These are phyloP conservation scores for Ogataea thermomethanolica DNA, from an alignment of 805 yeast genomes.

Conservation along the genomic window DNA sequence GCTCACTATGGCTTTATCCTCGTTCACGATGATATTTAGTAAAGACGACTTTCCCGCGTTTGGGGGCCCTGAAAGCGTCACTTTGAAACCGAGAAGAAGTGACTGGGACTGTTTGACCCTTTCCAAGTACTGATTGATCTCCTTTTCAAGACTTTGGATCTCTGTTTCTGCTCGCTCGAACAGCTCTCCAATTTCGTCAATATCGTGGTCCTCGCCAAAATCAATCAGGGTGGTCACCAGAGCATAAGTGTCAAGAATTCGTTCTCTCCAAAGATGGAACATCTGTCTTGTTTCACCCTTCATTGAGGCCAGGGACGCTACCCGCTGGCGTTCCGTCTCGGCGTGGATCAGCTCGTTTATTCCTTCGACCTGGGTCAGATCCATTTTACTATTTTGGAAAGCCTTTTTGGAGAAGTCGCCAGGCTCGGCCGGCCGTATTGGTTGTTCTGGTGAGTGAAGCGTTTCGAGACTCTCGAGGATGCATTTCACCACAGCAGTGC, in stretches of 20 bases:
- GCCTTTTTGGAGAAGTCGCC: slow-evolving; percentile 93
- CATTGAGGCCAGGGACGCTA: slow-evolving; percentile 69
- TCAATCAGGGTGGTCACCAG: slow-evolving; percentile 84
- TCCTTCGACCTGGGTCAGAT: slow-evolving; percentile 88
- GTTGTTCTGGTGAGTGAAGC: slow-evolving; percentile 44
- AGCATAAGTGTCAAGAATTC: slow-evolving; percentile 65
- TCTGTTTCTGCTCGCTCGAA: slow-evolving; percentile 47
- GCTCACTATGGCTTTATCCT: slow-evolving; percentile 89
- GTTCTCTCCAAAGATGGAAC: slow-evolving; percentile 64
- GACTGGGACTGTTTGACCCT: slow-evolving; percentile 58
- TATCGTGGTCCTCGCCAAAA: slow-evolving; percentile 90
- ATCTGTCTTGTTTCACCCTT: slow-evolving; percentile 59
- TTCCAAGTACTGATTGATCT: slow-evolving; percentile 42
- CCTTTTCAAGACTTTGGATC: slow-evolving; percentile 39
- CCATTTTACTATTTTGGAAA: slow-evolving; percentile 77
- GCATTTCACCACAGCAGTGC: slow-evolving; percentile 74
- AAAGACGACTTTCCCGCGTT: slow-evolving; percentile 95
- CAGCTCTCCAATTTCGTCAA: slow-evolving; percentile 57
- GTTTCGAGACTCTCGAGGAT: slow-evolving; percentile 59
- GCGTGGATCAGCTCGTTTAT: slow-evolving; percentile 86
- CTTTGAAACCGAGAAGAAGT: slow-evolving; percentile 65
- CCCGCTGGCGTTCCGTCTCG: slow-evolving; percentile 85
- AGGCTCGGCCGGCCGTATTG: slow-evolving; percentile 79
- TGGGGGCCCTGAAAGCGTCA: slow-evolving; percentile 84
- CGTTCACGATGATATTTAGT: slow-evolving; percentile 67